Percentiles rank a stretch among this genome's conserved stretches.
phyloP scores from a whole-genome alignment of 2,329 filamentous ascomycete genomes.

The Colletotrichum echinochloae region DNA sequence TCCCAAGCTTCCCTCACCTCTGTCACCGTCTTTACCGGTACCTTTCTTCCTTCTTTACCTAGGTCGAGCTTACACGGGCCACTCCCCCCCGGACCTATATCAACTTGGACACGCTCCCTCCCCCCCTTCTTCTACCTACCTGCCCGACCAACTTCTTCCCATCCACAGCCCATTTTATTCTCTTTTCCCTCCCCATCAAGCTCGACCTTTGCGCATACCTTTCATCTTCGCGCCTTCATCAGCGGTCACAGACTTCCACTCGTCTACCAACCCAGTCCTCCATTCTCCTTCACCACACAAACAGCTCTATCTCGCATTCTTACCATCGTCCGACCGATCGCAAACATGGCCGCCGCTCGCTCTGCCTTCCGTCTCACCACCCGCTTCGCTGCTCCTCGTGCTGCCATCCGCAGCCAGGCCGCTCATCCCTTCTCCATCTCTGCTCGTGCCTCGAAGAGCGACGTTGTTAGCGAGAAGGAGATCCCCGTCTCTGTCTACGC shows the following conservation, averaged over 20 bases:
- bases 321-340: slow-evolving; percentile 9
- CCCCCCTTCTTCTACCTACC: slow-evolving; percentile 15
- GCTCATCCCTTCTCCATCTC: slow-evolving; percentile 53
- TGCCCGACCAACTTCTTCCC: slow-evolving; percentile 3
- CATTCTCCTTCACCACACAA: background rate
- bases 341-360: slow-evolving; percentile 33
- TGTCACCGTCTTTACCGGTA: slow-evolving; percentile 1
- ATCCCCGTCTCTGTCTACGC: slow-evolving; percentile 68
- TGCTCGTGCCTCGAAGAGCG: slow-evolving; percentile 57
- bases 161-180: slow-evolving; percentile 18
- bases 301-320: slow-evolving; percentile 2
- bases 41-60: slow-evolving; percentile 24
- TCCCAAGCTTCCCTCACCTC: slow-evolving; percentile 24
- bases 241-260: slow-evolving; percentile 7
- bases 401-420: slow-evolving; percentile 46
- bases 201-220: slow-evolving; percentile 25
- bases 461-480: slow-evolving; percentile 68
- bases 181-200: slow-evolving; percentile 22
- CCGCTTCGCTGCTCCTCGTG: slow-evolving; percentile 46
- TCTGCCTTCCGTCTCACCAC: slow-evolving; percentile 37
- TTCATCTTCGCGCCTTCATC: slow-evolving; percentile 29
- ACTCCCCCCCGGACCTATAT: slow-evolving; percentile 36
- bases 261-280: slow-evolving; percentile 5
- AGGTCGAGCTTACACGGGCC: slow-evolving; percentile 32
- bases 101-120: slow-evolving; percentile 33